Percentiles rank a stretch among this genome's conserved stretches.
Conservation (phyloP, 2,329 filamentous ascomycete species). For the Fusarium euwallaceae region DNA sequence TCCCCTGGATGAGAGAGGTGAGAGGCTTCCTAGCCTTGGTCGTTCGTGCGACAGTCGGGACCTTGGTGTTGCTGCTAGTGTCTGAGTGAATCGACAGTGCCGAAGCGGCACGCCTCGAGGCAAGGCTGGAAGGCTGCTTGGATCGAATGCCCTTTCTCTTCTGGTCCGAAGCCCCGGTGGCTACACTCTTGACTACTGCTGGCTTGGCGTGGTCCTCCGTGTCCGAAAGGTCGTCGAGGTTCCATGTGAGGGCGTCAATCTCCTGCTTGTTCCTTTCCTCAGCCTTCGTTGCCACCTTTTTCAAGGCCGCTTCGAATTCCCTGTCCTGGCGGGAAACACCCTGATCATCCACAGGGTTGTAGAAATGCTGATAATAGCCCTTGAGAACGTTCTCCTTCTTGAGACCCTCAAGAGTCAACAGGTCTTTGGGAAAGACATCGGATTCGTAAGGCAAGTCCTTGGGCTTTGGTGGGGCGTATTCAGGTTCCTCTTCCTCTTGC, state of each 20-base stretch:
- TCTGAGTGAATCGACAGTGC: constrained; percentile 60
- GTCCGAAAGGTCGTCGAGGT: constrained; percentile 60
- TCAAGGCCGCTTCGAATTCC: constrained; percentile 68
- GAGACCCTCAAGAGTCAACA: constrained; percentile 68
- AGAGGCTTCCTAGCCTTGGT: constrained; percentile 46
- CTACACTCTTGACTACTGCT: constrained; percentile 7
- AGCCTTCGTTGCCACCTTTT: constrained; percentile 65
- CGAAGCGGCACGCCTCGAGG: constrained; percentile 66
- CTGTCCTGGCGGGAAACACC: constrained; percentile 74
- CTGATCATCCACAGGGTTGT: constrained; percentile 75
- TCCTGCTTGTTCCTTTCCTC: constrained; percentile 78
- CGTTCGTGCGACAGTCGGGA: constrained; percentile 15
- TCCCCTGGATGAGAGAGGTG: constrained; percentile 48
- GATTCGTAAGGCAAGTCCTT: constrained; percentile 76
- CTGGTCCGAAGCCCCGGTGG: neutral
- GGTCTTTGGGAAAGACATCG: constrained; percentile 73
- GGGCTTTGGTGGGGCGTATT: constrained; percentile 87
- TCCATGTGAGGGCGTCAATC: constrained; percentile 73
- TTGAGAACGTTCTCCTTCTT: constrained; percentile 71
- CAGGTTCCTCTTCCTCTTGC: constrained; percentile 75
- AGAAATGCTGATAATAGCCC: constrained; percentile 72
- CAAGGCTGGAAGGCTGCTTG: constrained; percentile 48
- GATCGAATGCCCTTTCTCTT: constrained; percentile 21
- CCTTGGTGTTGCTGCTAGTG: constrained; percentile 33
- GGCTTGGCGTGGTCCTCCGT: constrained; percentile 52